phyloP scores from a whole-genome alignment of 1,284 basidiomycete species.

The Phenoliferia sp. region DNA sequence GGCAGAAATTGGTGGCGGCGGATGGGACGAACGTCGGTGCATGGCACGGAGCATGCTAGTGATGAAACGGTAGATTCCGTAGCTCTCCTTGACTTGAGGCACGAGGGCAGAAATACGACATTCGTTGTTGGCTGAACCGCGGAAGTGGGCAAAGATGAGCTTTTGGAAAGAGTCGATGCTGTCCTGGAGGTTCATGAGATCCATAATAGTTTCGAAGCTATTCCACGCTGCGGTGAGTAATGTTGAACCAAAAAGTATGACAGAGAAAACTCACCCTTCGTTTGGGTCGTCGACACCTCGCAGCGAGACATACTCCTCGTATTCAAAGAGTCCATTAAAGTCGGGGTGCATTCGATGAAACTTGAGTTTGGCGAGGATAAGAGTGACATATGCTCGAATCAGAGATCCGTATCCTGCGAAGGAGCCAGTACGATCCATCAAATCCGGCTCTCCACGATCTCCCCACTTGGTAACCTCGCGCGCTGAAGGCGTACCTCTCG shows the following conservation, averaged over 20 bases:
- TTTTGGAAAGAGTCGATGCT: constrained; percentile 97
- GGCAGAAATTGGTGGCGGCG: too few relatives aligned
- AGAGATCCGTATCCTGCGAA: constrained; percentile 75
- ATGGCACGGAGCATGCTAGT: constrained; percentile 95
- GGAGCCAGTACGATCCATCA: background rate
- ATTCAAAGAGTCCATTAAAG: constrained; percentile 94
- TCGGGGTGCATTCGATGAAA: constrained; percentile 90
- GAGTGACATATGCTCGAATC: constrained; percentile 89
- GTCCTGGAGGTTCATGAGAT: constrained; percentile 92
- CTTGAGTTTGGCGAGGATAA: constrained; percentile 86
- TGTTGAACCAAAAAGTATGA: constrained; percentile 4
- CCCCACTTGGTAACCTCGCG: background rate
- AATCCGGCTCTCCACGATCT: background rate
- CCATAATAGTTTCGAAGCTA: constrained; percentile 91
- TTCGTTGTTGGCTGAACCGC: constrained; percentile 84
- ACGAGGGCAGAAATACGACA: constrained; percentile 90
- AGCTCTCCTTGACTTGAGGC: constrained; percentile 91
- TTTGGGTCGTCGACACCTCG: constrained; percentile 97
- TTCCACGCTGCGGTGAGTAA: background rate
- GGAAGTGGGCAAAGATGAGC: constrained; percentile 88
- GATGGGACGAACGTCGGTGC: constrained; percentile 66
- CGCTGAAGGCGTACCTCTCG: constrained; percentile 55
- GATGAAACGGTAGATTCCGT: constrained; percentile 95
- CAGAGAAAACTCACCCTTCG: constrained; percentile 65
- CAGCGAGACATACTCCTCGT: constrained; percentile 91